A percentile compares a stretch with the other conserved stretches of the same genome.
These are phyloP conservation scores for Neoconidiobolus thromboides DNA, from an alignment of 371 early-diverging fungal species.

Conservation along the genomic window DNA sequence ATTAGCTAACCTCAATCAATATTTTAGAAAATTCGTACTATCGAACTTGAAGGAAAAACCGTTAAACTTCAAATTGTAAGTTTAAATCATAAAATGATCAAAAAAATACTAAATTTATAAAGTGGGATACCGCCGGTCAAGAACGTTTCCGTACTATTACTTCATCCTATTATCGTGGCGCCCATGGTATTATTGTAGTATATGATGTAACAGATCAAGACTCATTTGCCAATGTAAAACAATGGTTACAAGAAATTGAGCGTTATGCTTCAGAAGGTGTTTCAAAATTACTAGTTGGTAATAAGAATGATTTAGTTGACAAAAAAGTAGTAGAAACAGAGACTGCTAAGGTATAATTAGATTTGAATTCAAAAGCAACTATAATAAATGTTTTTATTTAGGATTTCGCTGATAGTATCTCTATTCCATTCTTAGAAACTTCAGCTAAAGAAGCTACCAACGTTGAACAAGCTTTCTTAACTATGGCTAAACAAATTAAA, in stretches of 20 bases:
- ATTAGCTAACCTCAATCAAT: neutral
- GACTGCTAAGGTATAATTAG: constrained; percentile 32
- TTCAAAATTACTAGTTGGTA: constrained; percentile 95
- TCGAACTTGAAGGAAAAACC: constrained; percentile 92
- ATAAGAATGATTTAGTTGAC: constrained; percentile 94
- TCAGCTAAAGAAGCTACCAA: constrained; percentile 85
- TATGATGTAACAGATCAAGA: constrained; percentile 97
- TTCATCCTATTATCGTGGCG: constrained; percentile 96
- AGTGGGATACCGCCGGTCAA: constrained; percentile 99
- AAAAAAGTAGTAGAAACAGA: constrained; percentile 65
- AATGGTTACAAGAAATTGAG: constrained; percentile 97
- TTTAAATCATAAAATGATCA: neutral
- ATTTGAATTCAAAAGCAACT: neutral
- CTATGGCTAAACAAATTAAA: constrained; percentile 75
- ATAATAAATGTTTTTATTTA: constrained; percentile 5
- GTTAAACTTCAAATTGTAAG: constrained; percentile 96
- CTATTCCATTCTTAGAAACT: constrained; percentile 84
- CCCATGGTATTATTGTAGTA: constrained; percentile 96
- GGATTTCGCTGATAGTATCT: constrained; percentile 71
- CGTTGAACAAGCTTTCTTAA: constrained; percentile 91
- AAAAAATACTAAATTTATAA: constrained; percentile 1
- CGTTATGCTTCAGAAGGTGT: constrained; percentile 82
- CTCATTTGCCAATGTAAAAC: constrained; percentile 74
- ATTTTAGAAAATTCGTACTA: constrained; percentile 93
- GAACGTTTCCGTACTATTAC: constrained; percentile 99